Evolutionary conservation across 1,139 yeast genomes (phyloP).

Genomic region (Lodderomyces parapsilosis): DNA sequence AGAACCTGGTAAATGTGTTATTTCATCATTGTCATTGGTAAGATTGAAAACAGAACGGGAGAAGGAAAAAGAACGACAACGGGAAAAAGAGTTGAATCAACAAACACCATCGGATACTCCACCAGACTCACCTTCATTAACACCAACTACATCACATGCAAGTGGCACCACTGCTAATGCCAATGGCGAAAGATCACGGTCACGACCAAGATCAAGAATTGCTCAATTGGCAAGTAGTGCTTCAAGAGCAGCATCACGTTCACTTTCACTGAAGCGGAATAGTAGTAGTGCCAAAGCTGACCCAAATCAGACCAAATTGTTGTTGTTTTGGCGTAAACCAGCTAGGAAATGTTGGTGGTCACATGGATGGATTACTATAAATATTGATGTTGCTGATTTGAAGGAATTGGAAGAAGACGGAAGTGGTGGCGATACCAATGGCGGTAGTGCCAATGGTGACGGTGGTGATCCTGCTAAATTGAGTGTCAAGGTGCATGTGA

Average conservation of each 20-base stretch:
- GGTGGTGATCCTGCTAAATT: conserved; percentile 19
- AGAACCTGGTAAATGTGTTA: conserved; percentile 84
- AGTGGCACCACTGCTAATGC: conserved; percentile 25
- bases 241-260: conserved; percentile 52
- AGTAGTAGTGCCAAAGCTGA: conserved; percentile 21
- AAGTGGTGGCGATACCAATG: too few relatives aligned
- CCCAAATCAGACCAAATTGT: conserved; percentile 61
- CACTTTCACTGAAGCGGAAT: conserved; percentile 44
- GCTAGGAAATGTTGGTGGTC: conserved; percentile 99
- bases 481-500: conserved; percentile 58
- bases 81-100: conserved; percentile 4
- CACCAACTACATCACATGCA: conserved; percentile 47
- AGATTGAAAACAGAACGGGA: conserved; percentile 43
- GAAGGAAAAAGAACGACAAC: background rate
- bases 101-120: conserved; percentile 27
- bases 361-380: conserved; percentile 57
- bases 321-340: conserved; percentile 96
- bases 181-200: conserved; percentile 19
- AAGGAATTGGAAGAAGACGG: conserved; percentile 25
- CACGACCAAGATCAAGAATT: conserved; percentile 47
- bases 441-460: too few relatives aligned
- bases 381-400: conserved; percentile 28
- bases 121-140: conserved; percentile 49
- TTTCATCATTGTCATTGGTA: conserved; percentile 81
- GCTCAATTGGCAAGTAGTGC: conserved; percentile 45